phyloP scores from a whole-genome alignment of 2,329 filamentous ascomycete genomes.

The Stromatinia cepivora region DNA sequence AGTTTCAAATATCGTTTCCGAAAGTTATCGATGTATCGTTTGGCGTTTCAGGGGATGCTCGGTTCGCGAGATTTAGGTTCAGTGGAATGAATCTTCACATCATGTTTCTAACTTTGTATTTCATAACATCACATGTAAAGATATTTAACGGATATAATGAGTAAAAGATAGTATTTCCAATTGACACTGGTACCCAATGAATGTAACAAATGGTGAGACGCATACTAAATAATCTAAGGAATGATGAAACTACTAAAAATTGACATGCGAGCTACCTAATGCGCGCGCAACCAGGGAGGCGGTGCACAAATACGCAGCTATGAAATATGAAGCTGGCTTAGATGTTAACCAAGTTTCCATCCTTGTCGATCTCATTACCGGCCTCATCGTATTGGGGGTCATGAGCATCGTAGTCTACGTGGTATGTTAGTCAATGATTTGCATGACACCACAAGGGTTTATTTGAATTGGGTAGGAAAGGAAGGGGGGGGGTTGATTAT shows the following conservation, averaged over 20 bases:
- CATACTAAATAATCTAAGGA: background rate
- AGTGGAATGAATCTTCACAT: too few relatives aligned
- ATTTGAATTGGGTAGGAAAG: too few relatives aligned
- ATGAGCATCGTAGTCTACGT: background rate
- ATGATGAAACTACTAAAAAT: background rate
- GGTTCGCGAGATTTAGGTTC: constrained; percentile 14
- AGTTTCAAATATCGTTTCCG: background rate
- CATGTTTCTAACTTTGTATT: background rate
- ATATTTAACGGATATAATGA: background rate
- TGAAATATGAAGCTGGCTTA: background rate
- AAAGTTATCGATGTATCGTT: background rate
- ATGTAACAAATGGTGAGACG: background rate
- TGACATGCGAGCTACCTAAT: background rate
- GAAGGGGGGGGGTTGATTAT: too few relatives aligned
- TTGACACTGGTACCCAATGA: background rate
- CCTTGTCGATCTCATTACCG: constrained; percentile 14
- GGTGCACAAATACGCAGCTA: background rate
- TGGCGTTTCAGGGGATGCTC: constrained; percentile 13
- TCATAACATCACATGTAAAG: background rate
- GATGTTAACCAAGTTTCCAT: constrained; percentile 2
- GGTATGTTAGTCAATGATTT: background rate
- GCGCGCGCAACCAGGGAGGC: background rate
- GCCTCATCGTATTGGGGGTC: constrained; percentile 11
- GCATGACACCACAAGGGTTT: too few relatives aligned
- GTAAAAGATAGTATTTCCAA: constrained; percentile 1